A percentile compares a stretch with the other conserved stretches of the same genome.
phyloP scores from a whole-genome alignment of 441 rosid genomes.

The Eutrema salsugineum region DNA sequence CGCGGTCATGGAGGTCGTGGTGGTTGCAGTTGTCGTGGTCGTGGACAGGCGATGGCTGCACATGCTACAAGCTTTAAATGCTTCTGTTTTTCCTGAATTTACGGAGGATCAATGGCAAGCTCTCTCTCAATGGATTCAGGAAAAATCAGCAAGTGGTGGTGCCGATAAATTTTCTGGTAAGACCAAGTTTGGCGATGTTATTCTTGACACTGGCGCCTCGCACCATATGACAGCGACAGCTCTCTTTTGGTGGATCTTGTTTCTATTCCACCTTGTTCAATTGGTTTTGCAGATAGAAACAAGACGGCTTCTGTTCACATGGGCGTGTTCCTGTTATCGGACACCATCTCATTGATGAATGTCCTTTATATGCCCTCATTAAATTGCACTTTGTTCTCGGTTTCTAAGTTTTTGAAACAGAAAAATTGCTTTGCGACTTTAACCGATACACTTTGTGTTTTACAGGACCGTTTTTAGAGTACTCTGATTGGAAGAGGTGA shows the following conservation, averaged over 20 bases:
- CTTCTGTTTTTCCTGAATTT: no score
- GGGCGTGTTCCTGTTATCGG: not conserved
- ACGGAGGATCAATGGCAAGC: no score
- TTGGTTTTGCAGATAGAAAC: not conserved
- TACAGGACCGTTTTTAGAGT: not conserved
- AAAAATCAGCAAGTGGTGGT: not conserved
- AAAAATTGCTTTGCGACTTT: not conserved
- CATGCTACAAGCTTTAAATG: no score
- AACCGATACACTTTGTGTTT: not conserved
- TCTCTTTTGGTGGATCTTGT: not conserved
- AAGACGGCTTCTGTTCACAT: not conserved
- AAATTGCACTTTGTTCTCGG: not conserved
- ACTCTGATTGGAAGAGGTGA: not conserved
- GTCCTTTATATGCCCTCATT: not conserved
- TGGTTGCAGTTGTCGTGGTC: no score
- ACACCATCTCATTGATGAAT: not conserved
- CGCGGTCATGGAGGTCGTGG: no score
- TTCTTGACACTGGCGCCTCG: not conserved
- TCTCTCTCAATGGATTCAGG: no score
- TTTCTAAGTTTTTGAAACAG: not conserved
- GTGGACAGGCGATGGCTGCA: no score
- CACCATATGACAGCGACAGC: not conserved
- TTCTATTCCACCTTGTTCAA: not conserved
- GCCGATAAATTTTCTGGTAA: not conserved
- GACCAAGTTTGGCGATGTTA: not conserved